Evolutionary conservation across 441 rosid genomes (phyloP), one percentile per base, ranked within the genome.

Genomic region (Mallotus japonicus): DNA sequence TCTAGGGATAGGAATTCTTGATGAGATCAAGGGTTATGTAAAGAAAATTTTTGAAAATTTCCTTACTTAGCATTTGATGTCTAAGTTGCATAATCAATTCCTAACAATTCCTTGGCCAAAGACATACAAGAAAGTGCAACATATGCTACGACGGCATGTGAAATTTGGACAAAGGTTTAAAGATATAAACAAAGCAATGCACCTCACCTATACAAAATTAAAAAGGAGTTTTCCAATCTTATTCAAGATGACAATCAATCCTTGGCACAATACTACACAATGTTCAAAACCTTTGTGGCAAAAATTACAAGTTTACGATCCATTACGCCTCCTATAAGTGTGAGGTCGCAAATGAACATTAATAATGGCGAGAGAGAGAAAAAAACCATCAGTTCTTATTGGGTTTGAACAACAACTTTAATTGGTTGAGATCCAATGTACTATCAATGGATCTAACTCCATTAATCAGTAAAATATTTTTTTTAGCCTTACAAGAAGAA

Each of bases 161-260:
- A 71, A n/a, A 71, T 61, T 13, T 71, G 67, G 75, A 28, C 0
- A 4, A 8, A 71, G 9, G 5, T 61, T 0, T 71, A 62, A 11
- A 71, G 60, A 4, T 71, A 61, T 32, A 34, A 60, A 5, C 19
- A 71, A 28, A 71, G 75, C 12, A 62, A 62, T 50, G 61, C 75
- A 3, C 75, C 59, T 62, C 50, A 51, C 3, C 2, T 71, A 0
- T 62, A 71, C 20, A 71, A 71, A 49, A 71, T 65, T 10, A 49
- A 32, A 4, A 32, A 42, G 56, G 53, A 64, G 11, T 42, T 64
- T 17, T 44, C 32, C 8, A 44, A 64, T 8, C 14, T 13, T 3
- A 9, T 37, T 5, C 34, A 64, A 44, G 3, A 44, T 1, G 53
- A 64, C 3, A 8, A 3, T 1, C 54, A 64, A 13, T 12, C 54